phyloP scores from a whole-genome alignment of 306 rosid genomes.

The Pyrus communis region DNA sequence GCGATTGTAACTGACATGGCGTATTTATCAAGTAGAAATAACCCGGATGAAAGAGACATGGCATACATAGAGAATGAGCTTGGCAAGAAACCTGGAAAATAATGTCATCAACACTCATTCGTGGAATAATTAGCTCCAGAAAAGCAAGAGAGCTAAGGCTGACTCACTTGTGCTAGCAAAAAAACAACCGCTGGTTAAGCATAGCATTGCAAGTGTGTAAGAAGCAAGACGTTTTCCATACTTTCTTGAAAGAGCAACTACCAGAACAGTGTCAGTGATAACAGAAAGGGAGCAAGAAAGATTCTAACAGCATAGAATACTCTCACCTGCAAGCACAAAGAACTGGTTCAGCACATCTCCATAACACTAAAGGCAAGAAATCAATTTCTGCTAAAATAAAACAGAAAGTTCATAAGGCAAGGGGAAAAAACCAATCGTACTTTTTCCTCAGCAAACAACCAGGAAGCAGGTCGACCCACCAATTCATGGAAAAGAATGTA shows the following conservation, averaged over 20 bases:
- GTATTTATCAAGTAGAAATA: conserved; percentile 80
- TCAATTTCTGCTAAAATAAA: not conserved
- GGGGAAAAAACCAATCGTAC: conserved; percentile 29
- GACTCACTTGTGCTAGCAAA: conserved; percentile 92
- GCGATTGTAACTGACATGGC: conserved; percentile 76
- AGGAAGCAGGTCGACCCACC: conserved; percentile 83
- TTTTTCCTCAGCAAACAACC: conserved; percentile 71
- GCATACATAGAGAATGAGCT: conserved; percentile 99
- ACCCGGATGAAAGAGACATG: conserved; percentile 76
- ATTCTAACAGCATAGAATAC: conserved; percentile 89
- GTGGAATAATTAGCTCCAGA: not conserved
- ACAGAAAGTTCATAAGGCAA: not conserved
- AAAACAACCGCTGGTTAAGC: conserved; percentile 94
- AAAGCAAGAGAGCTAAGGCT: not conserved
- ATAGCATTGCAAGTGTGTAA: conserved; percentile 95
- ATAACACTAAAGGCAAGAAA: not conserved
- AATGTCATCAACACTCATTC: conserved; percentile 6
- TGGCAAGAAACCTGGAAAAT: conserved; percentile 84
- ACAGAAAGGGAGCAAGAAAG: conserved; percentile 77
- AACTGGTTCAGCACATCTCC: conserved; percentile 10
- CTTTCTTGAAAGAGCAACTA: conserved; percentile 83
- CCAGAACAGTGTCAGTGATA: conserved; percentile 69
- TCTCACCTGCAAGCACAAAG: conserved; percentile 53
- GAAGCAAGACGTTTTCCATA: conserved; percentile 85
- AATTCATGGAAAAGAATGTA: conserved; percentile 83